These are phyloP conservation scores for Nitzschia inconspicua DNA, from an alignment of 108 stramenopile genomes.

Conservation along the genomic window DNA sequence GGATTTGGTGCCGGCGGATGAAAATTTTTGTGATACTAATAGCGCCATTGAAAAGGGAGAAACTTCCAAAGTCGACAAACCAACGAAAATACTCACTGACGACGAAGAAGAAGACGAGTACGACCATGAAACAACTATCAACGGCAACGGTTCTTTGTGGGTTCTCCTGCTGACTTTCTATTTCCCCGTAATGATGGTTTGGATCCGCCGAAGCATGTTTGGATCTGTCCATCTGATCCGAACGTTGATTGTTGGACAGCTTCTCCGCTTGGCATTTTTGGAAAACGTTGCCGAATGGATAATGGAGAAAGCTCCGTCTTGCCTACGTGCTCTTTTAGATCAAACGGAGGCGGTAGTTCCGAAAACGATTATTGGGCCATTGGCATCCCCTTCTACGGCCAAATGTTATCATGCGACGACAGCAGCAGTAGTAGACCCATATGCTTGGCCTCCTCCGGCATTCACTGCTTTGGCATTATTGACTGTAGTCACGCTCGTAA, in stretches of 20 bases:
- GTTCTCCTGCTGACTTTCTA: slow-evolving; percentile 33
- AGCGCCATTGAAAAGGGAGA: too few relatives aligned
- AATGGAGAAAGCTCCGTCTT: background rate
- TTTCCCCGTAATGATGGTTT: slow-evolving; percentile 34
- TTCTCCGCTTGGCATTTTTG: slow-evolving; percentile 28
- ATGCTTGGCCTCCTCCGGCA: slow-evolving; percentile 55
- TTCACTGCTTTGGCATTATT: slow-evolving; percentile 48
- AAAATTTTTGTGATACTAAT: too few relatives aligned
- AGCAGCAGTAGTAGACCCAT: slow-evolving; percentile 22
- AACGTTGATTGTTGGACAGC: slow-evolving; percentile 34
- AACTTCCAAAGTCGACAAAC: background rate
- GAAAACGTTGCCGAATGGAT: slow-evolving; percentile 22
- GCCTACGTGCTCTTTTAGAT: too few relatives aligned
- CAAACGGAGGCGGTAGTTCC: too few relatives aligned
- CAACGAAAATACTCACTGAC: too few relatives aligned
- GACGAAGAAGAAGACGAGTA: slow-evolving; percentile 5
- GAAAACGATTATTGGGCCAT: background rate
- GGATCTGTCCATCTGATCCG: slow-evolving; percentile 37
- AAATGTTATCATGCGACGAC: background rate
- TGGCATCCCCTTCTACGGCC: background rate
- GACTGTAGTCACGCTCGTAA: slow-evolving; percentile 53
- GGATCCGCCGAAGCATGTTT: slow-evolving; percentile 40
- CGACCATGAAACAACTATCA: slow-evolving; percentile 1
- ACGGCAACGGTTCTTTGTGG: slow-evolving; percentile 28
- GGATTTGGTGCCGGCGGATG: too few relatives aligned